Conservation (phyloP, 805 yeast genomes). For the Maudiozyma saulgeensis region DNA sequence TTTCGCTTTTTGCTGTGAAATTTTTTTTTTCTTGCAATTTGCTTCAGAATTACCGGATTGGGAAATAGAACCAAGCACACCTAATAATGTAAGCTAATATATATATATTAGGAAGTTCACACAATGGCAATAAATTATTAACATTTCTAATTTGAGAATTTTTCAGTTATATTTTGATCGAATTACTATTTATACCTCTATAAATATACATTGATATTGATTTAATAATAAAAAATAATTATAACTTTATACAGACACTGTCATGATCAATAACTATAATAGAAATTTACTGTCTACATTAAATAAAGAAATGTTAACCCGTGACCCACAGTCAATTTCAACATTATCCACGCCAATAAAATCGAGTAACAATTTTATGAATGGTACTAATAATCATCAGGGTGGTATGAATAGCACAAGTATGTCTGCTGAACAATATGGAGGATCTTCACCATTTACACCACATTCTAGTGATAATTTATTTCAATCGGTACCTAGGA, state of each 20-base stretch:
- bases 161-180: too few relatives aligned
- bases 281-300: neutral
- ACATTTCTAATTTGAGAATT: too few relatives aligned
- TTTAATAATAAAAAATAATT: too few relatives aligned
- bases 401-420: neutral
- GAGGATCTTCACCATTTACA: constrained; percentile 6
- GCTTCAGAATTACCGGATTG: too few relatives aligned
- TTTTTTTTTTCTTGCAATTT: too few relatives aligned
- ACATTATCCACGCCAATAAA: neutral
- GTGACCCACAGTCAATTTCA: neutral
- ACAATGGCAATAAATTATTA: too few relatives aligned
- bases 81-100: too few relatives aligned
- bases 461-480: constrained; percentile 5
- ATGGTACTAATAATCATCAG: neutral
- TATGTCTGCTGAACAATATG: neutral
- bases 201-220: too few relatives aligned
- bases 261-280: neutral
- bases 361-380: neutral
- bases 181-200: too few relatives aligned
- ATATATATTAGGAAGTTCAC: too few relatives aligned
- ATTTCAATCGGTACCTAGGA: constrained; percentile 9
- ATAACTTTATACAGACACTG: neutral
- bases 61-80: too few relatives aligned
- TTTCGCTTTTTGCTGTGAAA: too few relatives aligned
- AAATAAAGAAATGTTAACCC: neutral